Base-by-base conservation (phyloP, 2,329 filamentous ascomycete genomes). In the Alternaria ventricosa region DNA sequence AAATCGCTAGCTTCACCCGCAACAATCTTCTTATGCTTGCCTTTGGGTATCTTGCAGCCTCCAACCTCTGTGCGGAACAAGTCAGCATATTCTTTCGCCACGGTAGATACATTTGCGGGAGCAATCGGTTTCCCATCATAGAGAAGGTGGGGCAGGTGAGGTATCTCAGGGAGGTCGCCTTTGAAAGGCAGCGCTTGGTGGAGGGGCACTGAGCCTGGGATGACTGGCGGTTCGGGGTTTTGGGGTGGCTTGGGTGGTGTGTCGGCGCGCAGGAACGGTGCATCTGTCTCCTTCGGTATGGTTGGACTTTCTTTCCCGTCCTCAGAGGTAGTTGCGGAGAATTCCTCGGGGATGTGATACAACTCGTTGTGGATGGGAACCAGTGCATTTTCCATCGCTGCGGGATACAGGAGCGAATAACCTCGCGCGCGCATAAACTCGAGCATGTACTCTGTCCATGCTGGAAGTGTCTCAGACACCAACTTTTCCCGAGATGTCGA, bases 371-470 rank as follows among this genome's bases (percentile, higher is more conserved):
- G 94, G 1, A 95, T 82, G 0, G 89, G 91, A n/a, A 89, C 88
- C 12, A 97, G 81, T 5, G 87, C 83, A 71, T 83, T 43, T 75
- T 86, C 66, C 3, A 71, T 71, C 6, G 76, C 84, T 41, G 89
- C 87, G 0, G 95, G 95, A 74, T 97, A 97, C 1, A 97, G 80
- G 57, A 92, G 89, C 70, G 87, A 89, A 80, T 96, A 97, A 12
- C 92, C 92, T 27, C 92, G 87, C 4, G 89, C 87, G 12, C 91
- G 88, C 66, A 92, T 91, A 15, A 97, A 85, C 74, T 93, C 90
- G 41, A 96, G 84, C 60, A 92, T 84, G 69, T 93, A 90, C 79
- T 96, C 92, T 60, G 93, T 84, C 90, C 93, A 96, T 0, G 91
- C 86, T 0, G 93, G 92, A 55, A 90, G 88, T 11, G 84, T 87